Base-by-base conservation (phyloP, 306 rosid species). In the Rosa chinensis region DNA sequence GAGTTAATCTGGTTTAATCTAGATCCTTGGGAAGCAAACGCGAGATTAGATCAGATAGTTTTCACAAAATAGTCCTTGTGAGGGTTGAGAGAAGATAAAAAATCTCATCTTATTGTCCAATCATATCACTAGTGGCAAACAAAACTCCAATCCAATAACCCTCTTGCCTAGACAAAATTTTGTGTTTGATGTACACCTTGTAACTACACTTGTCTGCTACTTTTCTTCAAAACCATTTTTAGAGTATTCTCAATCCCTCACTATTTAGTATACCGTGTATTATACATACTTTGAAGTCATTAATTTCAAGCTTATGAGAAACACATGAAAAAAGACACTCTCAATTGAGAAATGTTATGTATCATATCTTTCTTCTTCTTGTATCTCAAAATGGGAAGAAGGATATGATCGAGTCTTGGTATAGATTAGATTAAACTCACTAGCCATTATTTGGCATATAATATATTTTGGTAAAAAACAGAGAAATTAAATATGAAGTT, bases 111-210 rank as follows among this genome's bases (percentile, higher is more conserved):
- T 39, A 8, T 37, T 39, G 47, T 39, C 47, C 71, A 8, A 66
- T 66, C 70, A 37, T 16, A 66, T 66, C 12, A 35, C 23, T 37
- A 66, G 71, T 66, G 71, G 71, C 71, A 39, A 66, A 39, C 71
- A 66, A 37, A 66, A 17, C 13, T 66, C 48, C 43, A 66, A 18
- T 14, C 71, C 71, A 3, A 3, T 35, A 66, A 66, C 25, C 48
- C 47, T 66, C 71, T 39, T 66, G 71, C 25, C 70, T 8, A 39
- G 71, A 66, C 71, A 39, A 16, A 8, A 16, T 17, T 64, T 39
- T 18, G 45, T 8, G 48, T 7, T 18, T 66, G 71, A 66, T 66
- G 45, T 39, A 17, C 23, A 66, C 71, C 47, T n/a, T 39, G 47
- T 40, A 66, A 66, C 48, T 66, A 66, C 21, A 66, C 71, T 66